These are phyloP conservation scores for Exophiala dermatitidis DNA, from an alignment of 2,329 filamentous ascomycete genomes.

Conservation along the genomic window DNA sequence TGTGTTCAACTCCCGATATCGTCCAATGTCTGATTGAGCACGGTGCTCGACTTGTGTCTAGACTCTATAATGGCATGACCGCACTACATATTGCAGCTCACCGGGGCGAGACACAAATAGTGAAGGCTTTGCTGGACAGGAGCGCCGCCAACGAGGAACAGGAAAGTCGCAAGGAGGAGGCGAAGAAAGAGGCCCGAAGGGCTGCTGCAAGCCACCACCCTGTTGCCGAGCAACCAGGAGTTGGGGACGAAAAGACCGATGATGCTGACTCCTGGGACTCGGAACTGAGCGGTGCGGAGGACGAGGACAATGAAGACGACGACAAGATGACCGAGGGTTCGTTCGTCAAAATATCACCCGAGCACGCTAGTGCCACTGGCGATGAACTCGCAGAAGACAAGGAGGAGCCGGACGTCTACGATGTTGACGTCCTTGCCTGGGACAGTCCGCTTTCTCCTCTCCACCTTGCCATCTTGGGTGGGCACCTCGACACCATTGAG, in stretches of 20 bases:
- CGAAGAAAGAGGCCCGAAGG: slow-evolving; percentile 21
- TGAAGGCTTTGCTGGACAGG: slow-evolving; percentile 64
- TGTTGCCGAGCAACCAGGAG: slow-evolving; percentile 2
- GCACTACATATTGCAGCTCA: slow-evolving; percentile 75
- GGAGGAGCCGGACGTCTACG: slow-evolving; percentile 69
- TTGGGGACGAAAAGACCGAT: slow-evolving; percentile 22
- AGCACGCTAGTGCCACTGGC: slow-evolving; percentile 26
- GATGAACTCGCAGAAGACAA: slow-evolving; percentile 48
- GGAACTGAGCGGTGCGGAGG: slow-evolving; percentile 33
- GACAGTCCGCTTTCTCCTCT: slow-evolving; percentile 66
- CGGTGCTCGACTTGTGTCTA: slow-evolving; percentile 64
- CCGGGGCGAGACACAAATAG: slow-evolving; percentile 60
- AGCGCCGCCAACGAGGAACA: slow-evolving; percentile 67
- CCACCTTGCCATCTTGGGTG: slow-evolving; percentile 69
- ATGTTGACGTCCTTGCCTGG: slow-evolving; percentile 74
- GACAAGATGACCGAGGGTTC: slow-evolving; percentile 56
- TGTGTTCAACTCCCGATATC: slow-evolving; percentile 60
- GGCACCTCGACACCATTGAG: slow-evolving; percentile 62
- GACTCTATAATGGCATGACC: slow-evolving; percentile 71
- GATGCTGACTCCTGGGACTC: slow-evolving; percentile 31
- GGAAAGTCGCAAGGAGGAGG: slow-evolving; percentile 38
- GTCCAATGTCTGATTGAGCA: slow-evolving; percentile 64
- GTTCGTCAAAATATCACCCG: slow-evolving; percentile 58
- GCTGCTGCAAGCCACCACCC: slow-evolving; percentile 7
- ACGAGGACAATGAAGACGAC: slow-evolving; percentile 45